Conservation (phyloP, 345 rosid species). For the Citrus glauca region DNA sequence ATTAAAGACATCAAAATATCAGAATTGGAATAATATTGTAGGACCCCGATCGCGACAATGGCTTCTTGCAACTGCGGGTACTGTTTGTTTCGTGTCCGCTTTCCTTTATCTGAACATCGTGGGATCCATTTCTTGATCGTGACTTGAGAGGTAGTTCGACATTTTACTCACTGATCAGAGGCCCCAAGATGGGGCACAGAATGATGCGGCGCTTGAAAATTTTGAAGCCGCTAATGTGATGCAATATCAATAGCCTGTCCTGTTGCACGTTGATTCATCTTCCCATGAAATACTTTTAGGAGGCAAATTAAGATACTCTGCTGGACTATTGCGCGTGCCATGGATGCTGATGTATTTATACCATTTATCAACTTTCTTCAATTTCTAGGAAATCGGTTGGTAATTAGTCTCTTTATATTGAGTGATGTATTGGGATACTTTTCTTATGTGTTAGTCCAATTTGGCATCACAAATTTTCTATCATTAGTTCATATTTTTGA, state of each 20-base stretch:
- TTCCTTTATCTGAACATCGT: background rate
- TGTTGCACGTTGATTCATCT: background rate
- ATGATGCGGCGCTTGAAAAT: background rate
- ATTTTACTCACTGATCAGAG: too few species aligned
- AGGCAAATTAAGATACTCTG: background rate
- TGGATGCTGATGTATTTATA: too few species aligned
- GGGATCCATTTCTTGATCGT: background rate
- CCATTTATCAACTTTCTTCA: background rate
- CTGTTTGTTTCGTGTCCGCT: background rate
- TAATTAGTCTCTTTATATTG: too few species aligned
- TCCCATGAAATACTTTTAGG: background rate
- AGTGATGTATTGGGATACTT: too few species aligned
- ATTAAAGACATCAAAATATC: background rate
- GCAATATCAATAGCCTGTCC: too few species aligned
- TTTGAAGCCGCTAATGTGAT: background rate
- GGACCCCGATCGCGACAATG: background rate
- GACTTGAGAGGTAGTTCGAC: conserved; percentile 8
- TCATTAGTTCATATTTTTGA: background rate
- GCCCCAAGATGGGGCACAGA: background rate
- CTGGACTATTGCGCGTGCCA: background rate
- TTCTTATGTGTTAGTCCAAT: background rate
- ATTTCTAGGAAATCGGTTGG: background rate
- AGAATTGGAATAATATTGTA: background rate
- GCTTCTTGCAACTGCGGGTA: background rate
- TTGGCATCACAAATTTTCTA: background rate